Evolutionary conservation across 2,329 filamentous ascomycete species (phyloP).

Genomic region (Cladosporium sphaerospermum): DNA sequence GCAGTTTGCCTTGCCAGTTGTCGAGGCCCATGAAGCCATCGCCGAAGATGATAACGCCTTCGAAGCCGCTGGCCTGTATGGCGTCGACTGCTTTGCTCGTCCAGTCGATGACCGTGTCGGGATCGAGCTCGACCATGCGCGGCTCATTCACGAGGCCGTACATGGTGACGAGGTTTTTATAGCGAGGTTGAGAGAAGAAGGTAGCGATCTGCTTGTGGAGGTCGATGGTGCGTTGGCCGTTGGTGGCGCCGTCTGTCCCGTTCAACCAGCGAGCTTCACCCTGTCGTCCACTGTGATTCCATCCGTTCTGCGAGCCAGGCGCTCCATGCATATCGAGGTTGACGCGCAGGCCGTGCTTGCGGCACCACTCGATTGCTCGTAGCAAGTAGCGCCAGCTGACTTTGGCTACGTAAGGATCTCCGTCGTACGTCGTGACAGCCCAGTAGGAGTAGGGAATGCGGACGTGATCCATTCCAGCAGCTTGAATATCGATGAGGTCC

Average conservation of each 20-base stretch:
- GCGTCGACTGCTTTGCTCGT: constrained; percentile 65
- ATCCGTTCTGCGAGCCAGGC: constrained; percentile 91
- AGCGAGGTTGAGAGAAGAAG: constrained; percentile 91
- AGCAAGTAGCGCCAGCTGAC: constrained; percentile 91
- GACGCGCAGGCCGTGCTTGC: constrained; percentile 83
- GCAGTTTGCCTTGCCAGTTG: constrained; percentile 83
- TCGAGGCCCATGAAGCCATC: constrained; percentile 89
- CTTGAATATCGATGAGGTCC: constrained; percentile 76
- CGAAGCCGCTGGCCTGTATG: constrained; percentile 70
- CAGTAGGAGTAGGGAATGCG: constrained; percentile 94
- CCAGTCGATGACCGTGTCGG: constrained; percentile 68
- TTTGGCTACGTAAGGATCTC: constrained; percentile 79
- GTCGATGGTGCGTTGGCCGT: constrained; percentile 75
- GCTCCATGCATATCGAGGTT: constrained; percentile 91
- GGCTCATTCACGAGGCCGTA: constrained; percentile 96
- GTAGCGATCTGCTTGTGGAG: constrained; percentile 79
- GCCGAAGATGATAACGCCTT: constrained; percentile 71
- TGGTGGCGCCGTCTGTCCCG: constrained; percentile 73
- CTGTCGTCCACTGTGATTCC: constrained; percentile 88
- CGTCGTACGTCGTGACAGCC: constrained; percentile 78
- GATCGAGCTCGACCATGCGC: constrained; percentile 64
- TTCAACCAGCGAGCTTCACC: constrained; percentile 83
- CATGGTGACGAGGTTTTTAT: constrained; percentile 84
- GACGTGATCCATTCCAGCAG: constrained; percentile 91
- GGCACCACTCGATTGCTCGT: constrained; percentile 85